These are phyloP conservation scores for Saccharum officinarum DNA, from an alignment of 176 grass and related monocot genomes.

Conservation along the genomic window DNA sequence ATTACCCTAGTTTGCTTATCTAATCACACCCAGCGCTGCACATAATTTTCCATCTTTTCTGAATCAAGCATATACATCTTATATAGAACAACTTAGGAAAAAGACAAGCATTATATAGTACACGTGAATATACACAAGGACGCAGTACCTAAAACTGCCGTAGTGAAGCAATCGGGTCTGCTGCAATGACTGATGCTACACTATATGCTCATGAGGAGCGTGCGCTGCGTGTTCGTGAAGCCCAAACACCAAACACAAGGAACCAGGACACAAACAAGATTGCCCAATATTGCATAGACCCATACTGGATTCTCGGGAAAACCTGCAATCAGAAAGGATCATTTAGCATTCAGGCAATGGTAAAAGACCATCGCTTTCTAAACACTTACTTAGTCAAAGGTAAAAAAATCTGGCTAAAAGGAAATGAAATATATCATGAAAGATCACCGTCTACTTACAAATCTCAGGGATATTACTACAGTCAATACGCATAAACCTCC, in stretches of 20 bases:
- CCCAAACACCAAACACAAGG: conserved; percentile 88
- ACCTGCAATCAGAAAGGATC: conserved; percentile 41
- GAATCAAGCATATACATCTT: conserved; percentile 5
- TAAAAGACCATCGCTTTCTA: neutral
- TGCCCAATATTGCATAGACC: conserved; percentile 66
- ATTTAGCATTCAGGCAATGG: neutral
- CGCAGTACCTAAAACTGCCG: conserved; percentile 11
- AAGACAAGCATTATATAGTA: conserved; percentile 2
- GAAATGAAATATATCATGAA: conserved; percentile 4
- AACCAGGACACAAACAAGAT: conserved; percentile 85
- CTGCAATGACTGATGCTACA: neutral
- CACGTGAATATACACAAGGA: conserved; percentile 39
- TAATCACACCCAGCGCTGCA: neutral
- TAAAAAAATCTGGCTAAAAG: neutral
- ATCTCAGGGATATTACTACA: conserved; percentile 83
- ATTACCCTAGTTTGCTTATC: neutral
- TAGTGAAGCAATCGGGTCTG: neutral
- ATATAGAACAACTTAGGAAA: conserved; percentile 4
- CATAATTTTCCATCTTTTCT: conserved; percentile 35
- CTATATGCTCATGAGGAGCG: conserved; percentile 48
- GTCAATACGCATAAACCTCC: conserved; percentile 72
- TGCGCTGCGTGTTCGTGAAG: conserved; percentile 59
- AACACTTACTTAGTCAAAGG: neutral
- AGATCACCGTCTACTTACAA: conserved; percentile 64
- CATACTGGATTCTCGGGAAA: conserved; percentile 71